Percentiles rank a stretch among this genome's conserved stretches.
Evolutionary conservation across 306 rosid genomes (phyloP).

Genomic region (Urtica urens): DNA sequence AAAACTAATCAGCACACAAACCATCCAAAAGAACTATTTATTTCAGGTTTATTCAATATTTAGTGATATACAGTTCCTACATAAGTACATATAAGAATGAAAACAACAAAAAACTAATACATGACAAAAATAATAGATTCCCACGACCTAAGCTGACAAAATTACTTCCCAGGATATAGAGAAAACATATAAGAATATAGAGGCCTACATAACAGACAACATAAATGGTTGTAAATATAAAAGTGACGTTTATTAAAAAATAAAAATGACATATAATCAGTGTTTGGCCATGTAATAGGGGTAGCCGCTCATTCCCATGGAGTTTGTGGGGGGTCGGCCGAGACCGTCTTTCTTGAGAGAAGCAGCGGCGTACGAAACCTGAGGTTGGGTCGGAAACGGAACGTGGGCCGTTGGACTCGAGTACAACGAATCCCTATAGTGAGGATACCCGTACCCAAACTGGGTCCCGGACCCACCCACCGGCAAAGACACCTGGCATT

Average conservation of each 20-base stretch:
- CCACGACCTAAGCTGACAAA: constrained; percentile 4
- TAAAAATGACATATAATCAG: constrained; percentile 16
- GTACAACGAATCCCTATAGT: constrained; percentile 43
- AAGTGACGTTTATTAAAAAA: not conserved
- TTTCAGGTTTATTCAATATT: not conserved
- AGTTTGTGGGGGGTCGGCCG: constrained; percentile 29
- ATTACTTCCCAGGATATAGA: not conserved
- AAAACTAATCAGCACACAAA: no score
- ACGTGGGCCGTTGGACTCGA: constrained; percentile 34
- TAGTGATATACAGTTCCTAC: not conserved
- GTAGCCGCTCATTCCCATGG: constrained; percentile 46
- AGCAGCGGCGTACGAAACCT: constrained; percentile 37
- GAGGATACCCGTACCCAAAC: constrained; percentile 47
- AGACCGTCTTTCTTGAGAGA: constrained; percentile 31
- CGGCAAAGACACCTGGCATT: constrained; percentile 29
- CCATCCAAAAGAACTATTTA: no score
- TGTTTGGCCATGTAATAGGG: constrained; percentile 56
- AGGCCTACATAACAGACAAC: constrained; percentile 7
- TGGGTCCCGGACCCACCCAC: constrained; percentile 41
- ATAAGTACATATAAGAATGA: not conserved
- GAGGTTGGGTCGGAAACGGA: constrained; percentile 42
- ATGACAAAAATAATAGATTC: not conserved
- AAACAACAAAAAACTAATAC: not conserved
- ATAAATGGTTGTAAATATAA: constrained; percentile 9
- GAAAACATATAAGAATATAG: not conserved